Base-by-base conservation (phyloP, 352 stramenopile species). In the Globisporangium camurandrum region DNA sequence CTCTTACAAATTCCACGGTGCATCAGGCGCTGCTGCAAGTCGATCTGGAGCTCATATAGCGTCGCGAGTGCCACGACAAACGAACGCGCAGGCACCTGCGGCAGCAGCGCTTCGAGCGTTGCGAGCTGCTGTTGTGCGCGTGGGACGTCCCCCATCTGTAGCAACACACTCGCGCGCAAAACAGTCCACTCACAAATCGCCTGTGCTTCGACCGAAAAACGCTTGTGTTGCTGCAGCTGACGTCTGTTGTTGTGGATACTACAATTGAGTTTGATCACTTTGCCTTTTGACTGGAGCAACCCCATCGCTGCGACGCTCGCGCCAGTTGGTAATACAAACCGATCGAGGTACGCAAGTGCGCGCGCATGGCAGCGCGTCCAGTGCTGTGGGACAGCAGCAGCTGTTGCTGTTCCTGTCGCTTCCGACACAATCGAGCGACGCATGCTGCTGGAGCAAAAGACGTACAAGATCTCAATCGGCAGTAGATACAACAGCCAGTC, bases 381-480 rank as follows among this genome's bases (percentile, higher is more conserved):
- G 11, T 24, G 31, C 31, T 42, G 33, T 17, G 46, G 30, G 17
- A 30, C 20, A 52, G 19, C 30, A 48, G 30, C n/a, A 3, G 12
- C 26, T 24, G n/a, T 27, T 10, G 23, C 14, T n/a, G 47, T 43
- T n/a, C n/a, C 19, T 2, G 8, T 8, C 22, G 10, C 14, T 47
- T 14, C 22, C 6, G 14, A 17, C 23, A 8, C 42, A 17, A 17
- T 26, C 7, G 1, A 23, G 4, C 24, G 42, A 9, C 7, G 47
- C 19, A 14, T 41, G 19, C 51, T 57, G 26, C 50, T 71, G 19
- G 51, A 56, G 46, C 56, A 69, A 40, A 69, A 61, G 3, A 78
- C 48, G 36, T 75, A 75, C 24, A 78, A 31, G 3, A 75, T 44
- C 47, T 78, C 68, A 50, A 49, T 64, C 0, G 68, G 68, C 19